These are phyloP conservation scores for Zarea fungicola DNA, from an alignment of 2,329 filamentous ascomycete genomes.

Conservation along the genomic window DNA sequence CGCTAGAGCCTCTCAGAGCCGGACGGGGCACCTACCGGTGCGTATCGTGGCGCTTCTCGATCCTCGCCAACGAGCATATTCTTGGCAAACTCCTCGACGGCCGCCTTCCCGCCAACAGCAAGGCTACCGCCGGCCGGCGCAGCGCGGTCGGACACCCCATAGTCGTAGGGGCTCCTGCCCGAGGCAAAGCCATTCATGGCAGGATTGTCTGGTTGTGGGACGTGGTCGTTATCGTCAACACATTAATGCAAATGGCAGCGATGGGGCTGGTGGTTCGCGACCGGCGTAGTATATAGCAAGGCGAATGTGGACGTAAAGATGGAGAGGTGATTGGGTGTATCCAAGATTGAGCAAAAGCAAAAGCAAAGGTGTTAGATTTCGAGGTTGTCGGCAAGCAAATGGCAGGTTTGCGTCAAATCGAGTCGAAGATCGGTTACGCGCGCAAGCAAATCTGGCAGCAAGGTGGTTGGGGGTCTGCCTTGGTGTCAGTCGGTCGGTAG, in stretches of 20 bases:
- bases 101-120: conserved; percentile 38
- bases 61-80: conserved; percentile 51
- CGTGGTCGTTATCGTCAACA: conserved; percentile 6
- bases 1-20: background rate
- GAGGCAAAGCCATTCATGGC: conserved; percentile 37
- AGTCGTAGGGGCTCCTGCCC: conserved; percentile 31
- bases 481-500: background rate
- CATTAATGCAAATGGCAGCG: conserved; percentile 15
- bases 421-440: background rate
- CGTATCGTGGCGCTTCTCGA: conserved; percentile 48
- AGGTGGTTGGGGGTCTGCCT: conserved; percentile 2
- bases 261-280: background rate
- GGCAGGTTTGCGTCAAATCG: background rate
- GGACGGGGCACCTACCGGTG: conserved; percentile 45
- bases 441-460: background rate
- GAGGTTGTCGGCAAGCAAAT: background rate
- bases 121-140: conserved; percentile 26
- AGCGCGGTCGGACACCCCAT: conserved; percentile 26
- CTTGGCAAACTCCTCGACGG: conserved; percentile 55
- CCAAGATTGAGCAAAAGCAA: background rate
- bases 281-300: conserved; percentile 12
- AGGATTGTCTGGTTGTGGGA: conserved; percentile 11
- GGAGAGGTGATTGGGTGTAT: background rate
- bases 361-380: too few relatives aligned
- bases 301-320: background rate